Base-by-base conservation (phyloP, 345 rosid genomes). In the Populus tremula region DNA sequence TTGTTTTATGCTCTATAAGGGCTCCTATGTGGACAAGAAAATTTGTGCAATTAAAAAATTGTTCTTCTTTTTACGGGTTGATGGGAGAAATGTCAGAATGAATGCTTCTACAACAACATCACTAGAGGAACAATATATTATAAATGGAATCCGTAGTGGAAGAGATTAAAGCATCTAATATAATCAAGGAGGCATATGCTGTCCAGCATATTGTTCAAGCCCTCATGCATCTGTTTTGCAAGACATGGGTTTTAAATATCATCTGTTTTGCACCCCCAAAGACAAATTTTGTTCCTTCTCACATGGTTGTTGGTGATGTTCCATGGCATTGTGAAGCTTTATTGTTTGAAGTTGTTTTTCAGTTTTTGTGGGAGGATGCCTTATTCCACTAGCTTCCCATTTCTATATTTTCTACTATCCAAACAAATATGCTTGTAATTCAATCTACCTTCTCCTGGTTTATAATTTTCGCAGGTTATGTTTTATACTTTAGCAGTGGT, bases 401-500 rank as follows among this genome's bases (percentile, higher is more conserved):
- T 18, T 61, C 3, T 61, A n/a, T 18, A 8, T 61, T 61, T 61
- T 18, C 65, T 61, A 10, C 50, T 47, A 47, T 47, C 6, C 17
- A 45, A 13, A 45, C 50, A 45, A 45, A 45, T 47, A 12, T 5
- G 50, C 50, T 45, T 71, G 17, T 20, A 64, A 49, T 25, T 72
- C 14, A 71, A n/a, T 67, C 47, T 41, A 66, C 72, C 73, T 43
- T 67, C 20, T 59, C 21, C 5, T 69, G 71, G 18, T 3, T 71
- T 85, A 16, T 61, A 65, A 80, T 78, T 72, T 70, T 75, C 75
- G 71, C 91, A 96, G 99, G 98, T 89, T 71, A 96, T 96, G 99
- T 96, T 96, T 82, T 96, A 92, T 69, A 76, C 93, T 64, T 86
- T 96, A 82, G 97, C 98, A 39, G 95, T 96, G 81, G 87, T 93